A percentile compares a stretch with the other conserved stretches of the same genome.
phyloP scores from a whole-genome alignment of 257 asterid genomes.

The Cinchona pubescens region DNA sequence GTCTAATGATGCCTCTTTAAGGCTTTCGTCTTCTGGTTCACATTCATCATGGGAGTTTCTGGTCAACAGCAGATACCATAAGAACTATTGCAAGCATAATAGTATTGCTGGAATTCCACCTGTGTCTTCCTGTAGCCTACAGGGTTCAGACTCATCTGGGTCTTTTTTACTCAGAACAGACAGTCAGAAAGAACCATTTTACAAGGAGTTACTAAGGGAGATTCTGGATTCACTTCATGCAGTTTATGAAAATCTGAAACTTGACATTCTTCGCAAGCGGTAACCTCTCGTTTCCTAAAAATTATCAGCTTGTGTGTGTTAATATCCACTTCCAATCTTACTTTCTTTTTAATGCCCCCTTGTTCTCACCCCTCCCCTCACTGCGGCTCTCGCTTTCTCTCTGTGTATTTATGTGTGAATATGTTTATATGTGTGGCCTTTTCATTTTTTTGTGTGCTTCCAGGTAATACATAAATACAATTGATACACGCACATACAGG shows the following conservation, averaged over 20 bases:
- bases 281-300: slow-evolving; percentile 22
- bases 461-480: not conserved
- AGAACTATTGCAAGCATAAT: slow-evolving; percentile 46
- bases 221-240: slow-evolving; percentile 81
- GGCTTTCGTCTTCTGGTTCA: slow-evolving; percentile 39
- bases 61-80: slow-evolving; percentile 64
- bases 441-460: not conserved
- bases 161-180: slow-evolving; percentile 25
- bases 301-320: slow-evolving; percentile 13
- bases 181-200: slow-evolving; percentile 36
- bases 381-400: not conserved
- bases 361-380: slow-evolving; percentile 15
- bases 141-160: slow-evolving; percentile 36
- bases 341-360: slow-evolving; percentile 1
- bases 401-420: not conserved
- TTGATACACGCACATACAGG: not conserved
- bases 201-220: slow-evolving; percentile 46
- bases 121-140: slow-evolving; percentile 36
- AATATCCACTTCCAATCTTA: slow-evolving; percentile 8
- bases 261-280: slow-evolving; percentile 91
- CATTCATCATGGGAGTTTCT: slow-evolving; percentile 92
- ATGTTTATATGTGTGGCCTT: not conserved
- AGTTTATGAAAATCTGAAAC: slow-evolving; percentile 83
- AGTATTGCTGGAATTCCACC: slow-evolving; percentile 41
- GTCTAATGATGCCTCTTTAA: slow-evolving; percentile 30